These are phyloP conservation scores for Phytophthora pisi DNA, from an alignment of 352 stramenopile species.

Conservation along the genomic window DNA sequence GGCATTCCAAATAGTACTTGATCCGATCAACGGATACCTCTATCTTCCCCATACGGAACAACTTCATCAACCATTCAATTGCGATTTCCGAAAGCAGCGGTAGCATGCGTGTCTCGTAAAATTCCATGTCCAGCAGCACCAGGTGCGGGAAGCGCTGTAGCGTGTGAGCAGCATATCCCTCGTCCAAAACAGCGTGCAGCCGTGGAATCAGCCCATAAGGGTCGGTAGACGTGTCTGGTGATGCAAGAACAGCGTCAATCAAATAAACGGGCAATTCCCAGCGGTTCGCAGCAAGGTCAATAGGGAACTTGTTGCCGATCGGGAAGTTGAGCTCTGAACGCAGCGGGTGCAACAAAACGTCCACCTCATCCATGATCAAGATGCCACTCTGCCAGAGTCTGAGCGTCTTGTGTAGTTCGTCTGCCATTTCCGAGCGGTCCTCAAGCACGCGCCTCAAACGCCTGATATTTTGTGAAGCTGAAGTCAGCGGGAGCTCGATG, in stretches of 20 bases:
- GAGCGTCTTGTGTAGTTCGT: slow-evolving; percentile 90
- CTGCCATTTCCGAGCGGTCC: slow-evolving; percentile 86
- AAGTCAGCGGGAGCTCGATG: slow-evolving; percentile 59
- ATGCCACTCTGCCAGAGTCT: slow-evolving; percentile 94
- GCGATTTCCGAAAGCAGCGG: slow-evolving; percentile 92
- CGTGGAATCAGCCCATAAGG: slow-evolving; percentile 39
- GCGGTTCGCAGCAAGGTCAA: slow-evolving; percentile 89
- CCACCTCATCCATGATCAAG: slow-evolving; percentile 94
- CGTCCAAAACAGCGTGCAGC: slow-evolving; percentile 91
- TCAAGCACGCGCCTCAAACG: slow-evolving; percentile 73
- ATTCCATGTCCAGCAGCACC: slow-evolving; percentile 96
- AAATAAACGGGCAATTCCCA: slow-evolving; percentile 94
- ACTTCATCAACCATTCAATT: slow-evolving; percentile 82
- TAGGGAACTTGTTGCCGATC: slow-evolving; percentile 92
- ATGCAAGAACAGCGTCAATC: slow-evolving; percentile 94
- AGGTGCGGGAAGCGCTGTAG: slow-evolving; percentile 98
- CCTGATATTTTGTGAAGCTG: slow-evolving; percentile 75
- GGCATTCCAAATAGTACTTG: slow-evolving; percentile 72
- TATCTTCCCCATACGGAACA: slow-evolving; percentile 95
- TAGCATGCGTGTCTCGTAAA: slow-evolving; percentile 95
- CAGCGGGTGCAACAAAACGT: slow-evolving; percentile 91
- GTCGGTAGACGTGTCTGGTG: slow-evolving; percentile 14
- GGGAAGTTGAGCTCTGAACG: slow-evolving; percentile 93
- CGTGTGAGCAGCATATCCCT: slow-evolving; percentile 93
- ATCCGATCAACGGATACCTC: slow-evolving; percentile 82